These are phyloP conservation scores for Paraglomus brasilianum DNA, from an alignment of 192 early-diverging fungal species.

Conservation along the genomic window DNA sequence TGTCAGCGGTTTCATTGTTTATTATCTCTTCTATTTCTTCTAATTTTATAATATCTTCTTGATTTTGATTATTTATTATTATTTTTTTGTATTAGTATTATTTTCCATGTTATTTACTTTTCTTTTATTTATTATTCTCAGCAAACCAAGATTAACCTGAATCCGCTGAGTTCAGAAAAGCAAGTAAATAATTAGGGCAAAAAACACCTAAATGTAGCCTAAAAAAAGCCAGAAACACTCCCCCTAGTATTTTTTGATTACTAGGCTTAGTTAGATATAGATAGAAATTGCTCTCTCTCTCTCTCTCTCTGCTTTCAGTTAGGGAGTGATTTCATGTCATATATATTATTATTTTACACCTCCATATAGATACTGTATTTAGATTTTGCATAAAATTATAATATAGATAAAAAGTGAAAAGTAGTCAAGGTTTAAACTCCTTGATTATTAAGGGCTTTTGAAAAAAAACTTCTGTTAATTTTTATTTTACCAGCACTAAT, in stretches of 20 bases:
- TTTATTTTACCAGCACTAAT: too few species aligned
- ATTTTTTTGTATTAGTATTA: background rate
- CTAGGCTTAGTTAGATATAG: background rate
- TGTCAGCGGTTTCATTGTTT: background rate
- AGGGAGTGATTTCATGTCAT: slow-evolving; percentile 14
- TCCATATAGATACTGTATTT: slow-evolving; percentile 7
- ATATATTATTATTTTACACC: slow-evolving; percentile 11
- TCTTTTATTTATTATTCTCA: slow-evolving; percentile 1
- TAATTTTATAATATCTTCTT: too few species aligned
- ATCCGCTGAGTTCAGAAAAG: background rate
- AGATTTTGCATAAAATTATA: slow-evolving; percentile 11
- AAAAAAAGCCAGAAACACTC: background rate
- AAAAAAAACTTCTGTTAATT: too few species aligned
- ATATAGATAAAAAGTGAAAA: too few species aligned
- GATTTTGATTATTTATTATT: slow-evolving; percentile 8
- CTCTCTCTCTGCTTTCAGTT: slow-evolving; percentile 11
- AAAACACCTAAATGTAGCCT: too few species aligned
- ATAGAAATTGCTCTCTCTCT: background rate
- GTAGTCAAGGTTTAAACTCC: too few species aligned
- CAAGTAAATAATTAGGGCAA: background rate
- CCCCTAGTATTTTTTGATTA: background rate
- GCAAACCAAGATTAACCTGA: too few species aligned
- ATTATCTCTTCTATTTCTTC: background rate
- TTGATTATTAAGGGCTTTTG: too few species aligned
- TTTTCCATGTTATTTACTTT: background rate